Evolutionary conservation across 805 yeast species (phyloP), one percentile per base, ranked within the genome.

Genomic region (Candida nanaspora): DNA sequence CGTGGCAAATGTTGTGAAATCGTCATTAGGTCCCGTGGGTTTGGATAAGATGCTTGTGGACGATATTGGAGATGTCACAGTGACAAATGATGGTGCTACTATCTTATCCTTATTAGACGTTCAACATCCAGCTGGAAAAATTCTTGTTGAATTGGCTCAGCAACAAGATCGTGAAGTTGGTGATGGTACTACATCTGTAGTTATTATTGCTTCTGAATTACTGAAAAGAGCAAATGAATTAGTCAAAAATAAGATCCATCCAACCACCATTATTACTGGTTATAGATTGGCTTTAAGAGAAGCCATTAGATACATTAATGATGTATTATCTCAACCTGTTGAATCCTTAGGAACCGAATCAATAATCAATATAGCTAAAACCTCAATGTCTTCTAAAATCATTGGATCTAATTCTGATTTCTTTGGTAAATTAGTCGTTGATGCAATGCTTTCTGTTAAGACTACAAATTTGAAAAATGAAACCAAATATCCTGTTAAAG

Each of bases 121-220:
- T 39, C 96, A 93, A 65, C 98, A 93, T 62, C 99, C 99, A 28
- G 98, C 98, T 1, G 98, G 98, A 15, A 91, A 88, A 67, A 93
- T 93, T 53, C 70, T 93, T 43, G 98, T 93, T 38, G 98, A 93
- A 58, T 74, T 93, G 57, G 98, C 98, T 2, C 96, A 93, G 63
- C 98, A 93, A 63, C 99, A 93, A 69, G 99, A 93, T 63, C 78
- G 96, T 55, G 99, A 93, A 66, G 96, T 93, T 40, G 98, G 97
- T 46, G 98, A 89, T 58, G 98, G 98, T 52, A 89, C 99, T 34
- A 93, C 99, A 0, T 85, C 96, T 14, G 98, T 93, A 38, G 98
- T 93, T 32, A 88, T 93, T 46, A 82, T 94, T 59, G 98, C 98
- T 20, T 76, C 95, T 28, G 99, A 93, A 65, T 68, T 93, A 42